phyloP scores from a whole-genome alignment of 108 stramenopile genomes.

The Bacterosira constricta region DNA sequence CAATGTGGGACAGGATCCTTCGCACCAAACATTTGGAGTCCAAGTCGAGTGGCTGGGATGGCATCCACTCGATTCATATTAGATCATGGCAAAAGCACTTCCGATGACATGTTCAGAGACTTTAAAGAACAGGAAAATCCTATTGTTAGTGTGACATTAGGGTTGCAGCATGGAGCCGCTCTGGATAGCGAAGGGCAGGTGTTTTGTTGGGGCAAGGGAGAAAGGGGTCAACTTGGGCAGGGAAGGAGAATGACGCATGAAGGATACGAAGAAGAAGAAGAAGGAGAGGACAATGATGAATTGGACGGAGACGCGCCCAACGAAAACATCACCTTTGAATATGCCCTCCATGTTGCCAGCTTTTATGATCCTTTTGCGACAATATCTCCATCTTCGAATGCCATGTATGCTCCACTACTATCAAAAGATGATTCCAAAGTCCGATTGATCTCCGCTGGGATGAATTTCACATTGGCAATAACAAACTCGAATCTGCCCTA shows the following conservation, averaged over 20 bases:
- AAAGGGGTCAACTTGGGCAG: conserved; percentile 85
- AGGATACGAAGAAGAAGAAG: conserved; percentile 35
- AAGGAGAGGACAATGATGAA: conserved; percentile 22
- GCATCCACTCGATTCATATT: conserved; percentile 33
- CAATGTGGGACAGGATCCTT: conserved; percentile 79
- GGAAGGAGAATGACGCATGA: conserved; percentile 68
- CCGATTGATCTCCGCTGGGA: conserved; percentile 61
- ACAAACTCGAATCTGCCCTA: conserved; percentile 71
- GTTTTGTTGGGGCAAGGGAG: conserved; percentile 88
- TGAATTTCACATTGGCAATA: conserved; percentile 74
- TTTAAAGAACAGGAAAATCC: conserved; percentile 59
- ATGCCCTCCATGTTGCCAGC: conserved; percentile 37
- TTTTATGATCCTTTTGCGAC: conserved; percentile 52
- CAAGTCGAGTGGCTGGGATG: conserved; percentile 58
- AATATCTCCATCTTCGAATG: conserved; percentile 9
- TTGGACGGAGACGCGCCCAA: conserved; percentile 11
- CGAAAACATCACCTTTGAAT: conserved; percentile 47
- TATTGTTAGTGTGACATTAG: conserved; percentile 75
- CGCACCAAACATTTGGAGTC: conserved; percentile 77
- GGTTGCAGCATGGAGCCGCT: conserved; percentile 89
- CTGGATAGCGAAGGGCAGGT: conserved; percentile 71
- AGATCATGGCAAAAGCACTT: conserved; percentile 28
- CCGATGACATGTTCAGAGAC: conserved; percentile 20
- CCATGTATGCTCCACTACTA: conserved; percentile 33
- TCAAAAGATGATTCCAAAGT: conserved; percentile 40